Evolutionary conservation across 208 protist species (phyloP), one percentile per base, ranked within the genome.

Genomic region (Trypanosoma lewisi): DNA sequence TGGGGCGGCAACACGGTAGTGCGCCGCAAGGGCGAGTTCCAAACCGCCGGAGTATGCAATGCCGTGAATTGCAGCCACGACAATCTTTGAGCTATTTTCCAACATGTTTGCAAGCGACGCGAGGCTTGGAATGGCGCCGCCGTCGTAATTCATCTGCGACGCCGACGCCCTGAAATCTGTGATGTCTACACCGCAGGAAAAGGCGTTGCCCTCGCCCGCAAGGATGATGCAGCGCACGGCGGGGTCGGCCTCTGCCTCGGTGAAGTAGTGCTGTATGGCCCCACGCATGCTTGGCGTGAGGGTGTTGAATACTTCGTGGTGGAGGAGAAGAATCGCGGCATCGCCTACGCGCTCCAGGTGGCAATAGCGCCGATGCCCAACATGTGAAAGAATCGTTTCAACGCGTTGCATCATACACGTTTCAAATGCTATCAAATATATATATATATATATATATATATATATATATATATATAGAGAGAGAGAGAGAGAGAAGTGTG

Each of bases 131-230:
- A 84, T 68, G 8, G 7, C 8, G 4, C 19, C 51, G 41, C 37
- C 51, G 2, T 47, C 39, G 19, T 42, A 69, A 53, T n/a, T 57
- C 63, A 21, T 73, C 60, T 53, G 25, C 14, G 36, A 16, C 19
- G 45, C 51, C 4, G 70, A 64, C 17, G 73, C 76, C 16, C 55
- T 71, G 47, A 92, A 88, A 57, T 89, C 59, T 5, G 50, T 36
- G 5, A 75, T 74, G 67, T 93, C 72, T n/a, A 91, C 62, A 25
- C 89, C 89, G 33, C 70, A 80, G 6, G 83, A 93, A 65, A 95
- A 95, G 44, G 75, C 78, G n/a, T 53, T 41, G 21, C 61, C 54
- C 33, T 70, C 79, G 25, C 78, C 78, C 12, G 84, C 61, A 28
- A 82, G 52, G 27, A 82, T 50, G 42, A 82, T 74, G 30, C 49